Evolutionary conservation across 169 alveolate species (phyloP).

Genomic region (Perkinsus marinus): DNA sequence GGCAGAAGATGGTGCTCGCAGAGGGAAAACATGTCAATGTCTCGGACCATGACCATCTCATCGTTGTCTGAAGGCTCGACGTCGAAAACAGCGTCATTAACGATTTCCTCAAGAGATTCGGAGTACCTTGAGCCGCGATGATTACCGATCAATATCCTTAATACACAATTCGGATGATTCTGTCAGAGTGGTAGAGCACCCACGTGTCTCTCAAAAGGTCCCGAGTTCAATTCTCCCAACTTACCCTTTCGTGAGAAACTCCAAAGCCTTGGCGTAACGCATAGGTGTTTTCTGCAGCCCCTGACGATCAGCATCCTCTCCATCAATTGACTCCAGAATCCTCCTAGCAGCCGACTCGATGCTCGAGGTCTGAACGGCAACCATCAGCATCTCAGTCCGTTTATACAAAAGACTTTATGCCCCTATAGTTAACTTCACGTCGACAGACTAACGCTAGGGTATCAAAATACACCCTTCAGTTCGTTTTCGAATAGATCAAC

Average conservation of each 20-base stretch:
- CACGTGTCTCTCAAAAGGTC: not conserved
- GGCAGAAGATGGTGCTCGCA: conserved; percentile 37
- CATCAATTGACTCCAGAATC: not conserved
- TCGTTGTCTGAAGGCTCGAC: not conserved
- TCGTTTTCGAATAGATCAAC: too few species aligned
- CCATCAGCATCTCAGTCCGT: not conserved
- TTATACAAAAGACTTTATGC: too few species aligned
- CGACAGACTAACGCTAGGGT: too few species aligned
- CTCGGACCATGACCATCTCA: conserved; percentile 4
- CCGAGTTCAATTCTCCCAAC: not conserved
- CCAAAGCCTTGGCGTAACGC: conserved; percentile 9
- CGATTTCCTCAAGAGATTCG: not conserved
- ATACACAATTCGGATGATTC: too few species aligned
- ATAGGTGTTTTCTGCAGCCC: conserved; percentile 10
- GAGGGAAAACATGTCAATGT: conserved; percentile 8
- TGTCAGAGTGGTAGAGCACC: too few species aligned
- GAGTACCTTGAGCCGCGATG: not conserved
- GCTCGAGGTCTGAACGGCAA: not conserved
- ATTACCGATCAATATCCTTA: too few species aligned
- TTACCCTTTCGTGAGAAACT: conserved; percentile 5
- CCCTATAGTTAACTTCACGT: too few species aligned
- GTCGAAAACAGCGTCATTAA: not conserved
- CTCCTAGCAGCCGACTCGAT: not conserved
- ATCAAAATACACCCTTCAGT: too few species aligned
- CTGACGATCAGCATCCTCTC: not conserved